Percentiles rank a stretch among this genome's conserved stretches.
Conservation (phyloP, 2,329 filamentous ascomycete species). For the Arthrocladium fulminans region DNA sequence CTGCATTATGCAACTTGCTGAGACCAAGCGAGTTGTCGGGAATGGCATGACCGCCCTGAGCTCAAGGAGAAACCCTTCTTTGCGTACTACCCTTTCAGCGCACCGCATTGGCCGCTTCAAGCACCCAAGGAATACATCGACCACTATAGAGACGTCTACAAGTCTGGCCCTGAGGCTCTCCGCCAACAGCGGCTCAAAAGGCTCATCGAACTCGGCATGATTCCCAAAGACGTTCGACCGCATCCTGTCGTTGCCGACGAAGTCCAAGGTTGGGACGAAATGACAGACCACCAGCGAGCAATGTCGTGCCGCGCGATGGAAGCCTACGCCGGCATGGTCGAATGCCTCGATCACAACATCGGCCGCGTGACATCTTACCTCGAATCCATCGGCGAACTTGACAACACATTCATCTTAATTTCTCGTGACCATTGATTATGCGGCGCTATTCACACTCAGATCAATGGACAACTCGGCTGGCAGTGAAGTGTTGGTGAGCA, state of each 20-base stretch:
- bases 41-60: too few relatives aligned
- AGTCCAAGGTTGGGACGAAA: constrained; percentile 33
- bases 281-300: constrained; percentile 31
- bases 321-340: constrained; percentile 44
- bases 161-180: constrained; percentile 43
- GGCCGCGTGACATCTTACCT: constrained; percentile 40
- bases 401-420: constrained; percentile 43
- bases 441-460: too few relatives aligned
- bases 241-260: constrained; percentile 37
- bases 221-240: constrained; percentile 34
- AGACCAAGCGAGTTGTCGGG: too few relatives aligned
- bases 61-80: constrained; percentile 45
- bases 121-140: constrained; percentile 39
- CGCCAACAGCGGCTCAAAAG: constrained; percentile 36
- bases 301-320: constrained; percentile 42
- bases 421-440: too few relatives aligned
- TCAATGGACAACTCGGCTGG: too few relatives aligned
- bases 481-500: too few relatives aligned
- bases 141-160: constrained; percentile 43
- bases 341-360: constrained; percentile 38
- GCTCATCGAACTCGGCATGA: constrained; percentile 39
- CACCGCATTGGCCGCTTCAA: constrained; percentile 47
- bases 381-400: constrained; percentile 38
- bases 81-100: constrained; percentile 41
- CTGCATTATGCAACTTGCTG: too few relatives aligned